Evolutionary conservation across 176 grass and related monocot species (phyloP), one percentile per base, ranked within the genome.

Genomic region (Echinochloa phyllopogon): DNA sequence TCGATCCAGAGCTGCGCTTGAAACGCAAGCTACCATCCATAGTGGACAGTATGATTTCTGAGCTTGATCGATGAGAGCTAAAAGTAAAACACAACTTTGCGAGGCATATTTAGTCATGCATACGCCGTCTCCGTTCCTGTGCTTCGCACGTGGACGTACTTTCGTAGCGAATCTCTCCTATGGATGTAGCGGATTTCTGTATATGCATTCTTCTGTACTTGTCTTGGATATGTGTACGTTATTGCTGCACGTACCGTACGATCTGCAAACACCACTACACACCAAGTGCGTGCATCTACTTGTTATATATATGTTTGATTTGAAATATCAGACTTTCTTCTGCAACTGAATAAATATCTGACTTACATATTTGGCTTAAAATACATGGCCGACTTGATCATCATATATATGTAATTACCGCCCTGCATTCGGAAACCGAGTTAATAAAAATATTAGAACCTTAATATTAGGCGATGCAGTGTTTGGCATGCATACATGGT

Each of bases 1-100:
- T 94, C 58, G 20, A 78, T 50, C 16, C 47, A 82, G 65, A 78
- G 50, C 2, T 78, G 85, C 65, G 88, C 88, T 95, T 95, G 55
- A 90, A 95, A 88, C 78, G 14, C 89, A 95, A 88, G 93, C 88
- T 92, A 95, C 88, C 83, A 82, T 65, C 53, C 57, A 50, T 77
- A 84, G 83, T 89, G 79, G 82, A 85, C 76, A 81, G 53, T 51
- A 81, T 83, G 75, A 86, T 87, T 82, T 85, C 21, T 36, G 17
- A 76, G 69, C 60, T 72, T 76, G 80, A 78, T 65, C 36, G 56
- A 65, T 53, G 63, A 86, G 68, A 76, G 62, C 13, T 87, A 81
- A 81, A 91, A 87, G 69, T 39, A 81, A 84, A 81, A n/a, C 40
- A 27, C 81, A 65, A 85, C 70, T 91, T 87, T 87, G 69, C 74